These are phyloP conservation scores for Trypanosoma vivax DNA, from an alignment of 208 protist genomes.

Conservation along the genomic window DNA sequence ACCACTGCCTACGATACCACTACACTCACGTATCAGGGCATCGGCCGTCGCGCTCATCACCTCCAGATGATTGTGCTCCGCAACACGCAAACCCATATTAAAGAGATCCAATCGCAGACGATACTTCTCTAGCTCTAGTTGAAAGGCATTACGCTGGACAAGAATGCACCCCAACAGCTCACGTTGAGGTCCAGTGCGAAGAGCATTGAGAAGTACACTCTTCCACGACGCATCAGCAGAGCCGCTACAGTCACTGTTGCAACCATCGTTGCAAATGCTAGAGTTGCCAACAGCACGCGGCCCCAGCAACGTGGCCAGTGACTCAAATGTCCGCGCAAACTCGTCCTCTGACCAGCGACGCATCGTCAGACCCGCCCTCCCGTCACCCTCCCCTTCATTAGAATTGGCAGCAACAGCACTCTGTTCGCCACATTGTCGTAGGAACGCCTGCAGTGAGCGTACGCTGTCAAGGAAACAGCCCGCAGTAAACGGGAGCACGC, in stretches of 20 bases:
- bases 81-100: slow-evolving; percentile 75
- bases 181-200: slow-evolving; percentile 43
- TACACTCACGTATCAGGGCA: slow-evolving; percentile 4
- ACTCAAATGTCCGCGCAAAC: slow-evolving; percentile 5
- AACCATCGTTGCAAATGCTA: neutral
- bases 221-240: neutral
- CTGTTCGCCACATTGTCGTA: slow-evolving; percentile 58
- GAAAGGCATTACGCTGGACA: slow-evolving; percentile 78
- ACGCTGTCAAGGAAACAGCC: slow-evolving; percentile 52
- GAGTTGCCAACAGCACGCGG: neutral
- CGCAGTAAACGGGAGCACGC: slow-evolving; percentile 50
- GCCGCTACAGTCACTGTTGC: neutral
- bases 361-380: neutral
- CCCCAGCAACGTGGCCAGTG: slow-evolving; percentile 8
- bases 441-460: slow-evolving; percentile 51
- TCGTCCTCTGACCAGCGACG: slow-evolving; percentile 9
- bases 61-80: slow-evolving; percentile 80
- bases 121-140: slow-evolving; percentile 80
- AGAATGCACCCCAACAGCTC: slow-evolving; percentile 78
- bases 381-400: neutral
- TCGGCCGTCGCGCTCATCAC: slow-evolving; percentile 70
- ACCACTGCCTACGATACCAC: no score
- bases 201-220: slow-evolving; percentile 9
- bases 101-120: slow-evolving; percentile 77
- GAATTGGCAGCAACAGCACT: no score